Conservation (phyloP, 2,329 filamentous ascomycete species). For the Fusarium tricinctum region DNA sequence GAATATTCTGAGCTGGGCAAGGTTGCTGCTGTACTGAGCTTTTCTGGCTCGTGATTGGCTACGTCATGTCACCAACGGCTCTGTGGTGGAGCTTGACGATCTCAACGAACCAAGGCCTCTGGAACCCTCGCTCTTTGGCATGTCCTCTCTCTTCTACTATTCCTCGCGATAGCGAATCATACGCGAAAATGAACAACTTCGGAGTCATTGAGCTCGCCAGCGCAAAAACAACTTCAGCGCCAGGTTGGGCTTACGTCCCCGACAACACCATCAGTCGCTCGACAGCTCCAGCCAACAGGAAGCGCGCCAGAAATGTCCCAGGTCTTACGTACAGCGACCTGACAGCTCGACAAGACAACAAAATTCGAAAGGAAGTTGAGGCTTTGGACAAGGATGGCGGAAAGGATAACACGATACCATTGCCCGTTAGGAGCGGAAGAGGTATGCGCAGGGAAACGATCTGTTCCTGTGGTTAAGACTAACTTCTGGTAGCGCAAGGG, state of each 20-base stretch:
- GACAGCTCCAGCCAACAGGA: slow-evolving; percentile 72
- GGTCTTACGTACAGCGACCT: slow-evolving; percentile 72
- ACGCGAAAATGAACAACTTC: slow-evolving; percentile 71
- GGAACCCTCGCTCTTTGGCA: slow-evolving; percentile 1
- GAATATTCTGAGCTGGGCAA: slow-evolving; percentile 46
- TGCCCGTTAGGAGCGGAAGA: slow-evolving; percentile 69
- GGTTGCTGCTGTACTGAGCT: slow-evolving; percentile 3
- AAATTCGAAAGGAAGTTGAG: slow-evolving; percentile 83
- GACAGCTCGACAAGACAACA: slow-evolving; percentile 84
- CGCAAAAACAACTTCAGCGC: slow-evolving; percentile 76
- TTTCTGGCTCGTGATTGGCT: slow-evolving; percentile 49
- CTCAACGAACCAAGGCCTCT: slow-evolving; percentile 10
- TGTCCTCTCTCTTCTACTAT: slow-evolving; percentile 3
- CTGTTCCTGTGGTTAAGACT: slow-evolving; percentile 11
- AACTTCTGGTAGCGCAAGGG: slow-evolving; percentile 55
- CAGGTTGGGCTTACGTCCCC: slow-evolving; percentile 93
- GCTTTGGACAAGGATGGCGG: slow-evolving; percentile 86
- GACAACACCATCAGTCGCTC: slow-evolving; percentile 75
- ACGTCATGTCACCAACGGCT: slow-evolving; percentile 36
- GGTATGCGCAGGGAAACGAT: slow-evolving; percentile 49
- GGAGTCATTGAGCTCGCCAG: slow-evolving; percentile 87
- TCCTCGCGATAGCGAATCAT: slow-evolving; percentile 11
- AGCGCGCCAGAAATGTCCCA: slow-evolving; percentile 75
- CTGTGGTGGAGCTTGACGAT: slow-evolving; percentile 36
- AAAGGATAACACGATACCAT: slow-evolving; percentile 77